Base-by-base conservation (phyloP, 108 stramenopile genomes). In the Fragilariopsis cylindrus region DNA sequence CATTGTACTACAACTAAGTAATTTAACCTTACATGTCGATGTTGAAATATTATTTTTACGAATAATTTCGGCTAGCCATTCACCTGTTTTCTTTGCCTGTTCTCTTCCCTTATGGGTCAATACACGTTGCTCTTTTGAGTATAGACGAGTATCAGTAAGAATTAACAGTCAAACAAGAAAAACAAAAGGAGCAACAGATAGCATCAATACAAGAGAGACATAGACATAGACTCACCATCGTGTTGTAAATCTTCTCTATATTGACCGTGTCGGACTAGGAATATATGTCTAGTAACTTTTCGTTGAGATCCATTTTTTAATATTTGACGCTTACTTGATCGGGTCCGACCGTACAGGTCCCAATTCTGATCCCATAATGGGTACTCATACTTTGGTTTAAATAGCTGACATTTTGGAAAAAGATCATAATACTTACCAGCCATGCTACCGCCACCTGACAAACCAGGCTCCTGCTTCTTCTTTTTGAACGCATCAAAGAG, bases 211-310 rank as follows among this genome's bases (percentile, higher is more conserved):
- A 30, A 30, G 2, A 30, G 2, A 30, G 30, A 30, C 30, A 30
- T 2, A 30, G 30, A 30, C 2, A 30, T 1, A 30, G 30, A 30
- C 30, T 30, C 30, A 30, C 30, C 30, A 77, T 97, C 96, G 63
- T 92, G 87, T 77, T 84, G 76, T 53, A 72, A 72, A 15, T 85
- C 77, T 73, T 96, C 95, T 76, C 92, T 90, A 73, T 96, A 96
- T 71, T 96, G 95, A 19, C 96, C 96, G 76, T 96, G 96, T 46
- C 96, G 82, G 58, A 96, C 78, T 56, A 94, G 57, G 52, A 96
- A 85, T 46, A 96, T 84, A 68, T 96, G 96, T 47, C 92, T 81
- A 5, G 96, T 96, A 6, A 92, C 87, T 48, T 15, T 49, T 70
- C 39, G 76, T 71, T 40, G 43, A 60, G 12, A 74, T 72, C n/a